Percentiles rank a stretch among this genome's conserved stretches.
phyloP scores from a whole-genome alignment of 2,329 filamentous ascomycete species.

The Neonectria hederae region DNA sequence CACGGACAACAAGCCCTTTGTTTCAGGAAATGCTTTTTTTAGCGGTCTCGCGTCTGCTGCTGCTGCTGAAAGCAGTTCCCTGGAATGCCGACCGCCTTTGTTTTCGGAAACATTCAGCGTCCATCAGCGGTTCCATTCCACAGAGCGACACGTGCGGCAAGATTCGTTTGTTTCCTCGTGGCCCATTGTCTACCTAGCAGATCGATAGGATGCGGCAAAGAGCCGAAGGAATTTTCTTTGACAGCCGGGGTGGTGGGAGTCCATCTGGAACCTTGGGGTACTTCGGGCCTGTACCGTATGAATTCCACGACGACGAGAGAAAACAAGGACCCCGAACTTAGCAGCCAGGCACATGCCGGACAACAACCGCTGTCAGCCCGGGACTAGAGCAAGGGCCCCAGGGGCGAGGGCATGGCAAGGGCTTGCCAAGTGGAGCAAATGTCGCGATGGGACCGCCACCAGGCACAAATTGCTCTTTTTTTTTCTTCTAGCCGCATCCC shows the following conservation, averaged over 20 bases:
- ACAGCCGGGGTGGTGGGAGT: neutral
- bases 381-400: slow-evolving; percentile 23
- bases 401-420: slow-evolving; percentile 18
- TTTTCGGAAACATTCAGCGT: slow-evolving; percentile 2
- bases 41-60: slow-evolving; percentile 22
- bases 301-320: slow-evolving; percentile 20
- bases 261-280: slow-evolving; percentile 1
- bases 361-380: slow-evolving; percentile 34
- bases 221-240: slow-evolving; percentile 4
- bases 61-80: slow-evolving; percentile 9
- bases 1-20: slow-evolving; percentile 30
- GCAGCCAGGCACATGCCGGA: slow-evolving; percentile 26
- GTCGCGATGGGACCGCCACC: slow-evolving; percentile 23
- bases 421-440: slow-evolving; percentile 23
- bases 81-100: slow-evolving; percentile 13
- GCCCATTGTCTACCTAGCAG: slow-evolving; percentile 4
- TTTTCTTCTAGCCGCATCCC: slow-evolving; percentile 40
- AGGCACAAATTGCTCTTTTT: slow-evolving; percentile 37
- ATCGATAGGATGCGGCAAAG: slow-evolving; percentile 3
- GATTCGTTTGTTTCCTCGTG: neutral
- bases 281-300: slow-evolving; percentile 28
- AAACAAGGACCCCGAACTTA: slow-evolving; percentile 21
- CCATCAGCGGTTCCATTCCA: neutral
- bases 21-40: slow-evolving; percentile 35
- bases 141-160: neutral